Evolutionary conservation across 345 rosid genomes (phyloP).

Genomic region (Eucalyptus sp.): DNA sequence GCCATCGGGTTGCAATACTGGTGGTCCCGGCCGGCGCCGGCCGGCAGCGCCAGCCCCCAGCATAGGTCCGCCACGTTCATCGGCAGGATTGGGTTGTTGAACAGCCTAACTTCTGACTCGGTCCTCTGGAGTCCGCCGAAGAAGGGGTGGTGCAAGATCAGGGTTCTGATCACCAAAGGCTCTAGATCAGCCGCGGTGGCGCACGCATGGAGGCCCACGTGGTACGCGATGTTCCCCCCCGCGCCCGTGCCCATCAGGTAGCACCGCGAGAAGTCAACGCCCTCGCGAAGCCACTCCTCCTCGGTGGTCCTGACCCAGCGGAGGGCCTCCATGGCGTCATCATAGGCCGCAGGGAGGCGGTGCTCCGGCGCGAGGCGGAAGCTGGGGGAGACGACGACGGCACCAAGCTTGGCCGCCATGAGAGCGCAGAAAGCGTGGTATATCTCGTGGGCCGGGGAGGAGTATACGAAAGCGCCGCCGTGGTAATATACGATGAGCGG

Average conservation of each 20-base stretch:
- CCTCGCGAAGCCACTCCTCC: not conserved
- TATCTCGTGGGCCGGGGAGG: not conserved
- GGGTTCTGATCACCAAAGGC: slow-evolving; percentile 9
- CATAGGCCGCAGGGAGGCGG: slow-evolving; percentile 11
- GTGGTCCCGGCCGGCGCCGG: slow-evolving; percentile 22
- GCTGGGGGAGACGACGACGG: slow-evolving; percentile 11
- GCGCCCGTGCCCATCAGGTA: not conserved
- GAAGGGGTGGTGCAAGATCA: slow-evolving; percentile 21
- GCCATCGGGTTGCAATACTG: slow-evolving; percentile 17
- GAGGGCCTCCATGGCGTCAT: slow-evolving; percentile 6
- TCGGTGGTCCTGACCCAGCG: not conserved
- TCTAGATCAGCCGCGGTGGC: not conserved
- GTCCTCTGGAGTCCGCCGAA: slow-evolving; percentile 22
- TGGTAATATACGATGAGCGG: slow-evolving; percentile 24
- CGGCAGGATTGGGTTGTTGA: slow-evolving; percentile 7
- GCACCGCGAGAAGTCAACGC: not conserved
- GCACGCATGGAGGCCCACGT: not conserved
- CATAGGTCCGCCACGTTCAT: slow-evolving; percentile 5
- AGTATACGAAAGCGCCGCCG: slow-evolving; percentile 12
- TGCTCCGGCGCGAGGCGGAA: slow-evolving; percentile 17
- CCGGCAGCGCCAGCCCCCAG: slow-evolving; percentile 28
- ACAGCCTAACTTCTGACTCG: slow-evolving; percentile 2
- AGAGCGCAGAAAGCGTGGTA: not conserved
- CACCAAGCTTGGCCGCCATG: slow-evolving; percentile 3
- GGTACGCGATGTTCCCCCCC: slow-evolving; percentile 2